Conservation (phyloP, 2,329 filamentous ascomycete genomes). For the Chrysoporthe cubensis region DNA sequence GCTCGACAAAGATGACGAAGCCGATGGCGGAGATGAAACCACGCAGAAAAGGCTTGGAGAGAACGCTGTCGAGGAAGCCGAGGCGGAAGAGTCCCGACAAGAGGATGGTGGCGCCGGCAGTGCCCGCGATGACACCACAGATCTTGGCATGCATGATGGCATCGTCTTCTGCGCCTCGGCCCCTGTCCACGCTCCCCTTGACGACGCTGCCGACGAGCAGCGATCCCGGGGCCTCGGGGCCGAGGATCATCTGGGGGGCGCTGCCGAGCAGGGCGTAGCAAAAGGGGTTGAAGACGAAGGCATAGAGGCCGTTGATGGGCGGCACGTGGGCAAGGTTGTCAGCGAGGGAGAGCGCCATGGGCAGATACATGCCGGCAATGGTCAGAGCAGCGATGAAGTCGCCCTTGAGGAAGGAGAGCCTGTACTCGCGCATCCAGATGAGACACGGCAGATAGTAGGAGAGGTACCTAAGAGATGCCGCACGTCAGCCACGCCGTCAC, state of each 20-base stretch:
- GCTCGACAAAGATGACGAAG: slow-evolving; percentile 93
- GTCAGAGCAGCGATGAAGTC: slow-evolving; percentile 89
- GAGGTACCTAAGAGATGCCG: slow-evolving; percentile 67
- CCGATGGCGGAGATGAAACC: slow-evolving; percentile 98
- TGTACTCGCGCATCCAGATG: slow-evolving; percentile 89
- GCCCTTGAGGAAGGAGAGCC: slow-evolving; percentile 77
- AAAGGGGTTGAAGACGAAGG: slow-evolving; percentile 90
- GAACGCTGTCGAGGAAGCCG: slow-evolving; percentile 91
- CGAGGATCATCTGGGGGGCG: slow-evolving; percentile 90
- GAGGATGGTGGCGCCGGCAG: slow-evolving; percentile 88
- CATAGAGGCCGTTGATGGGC: slow-evolving; percentile 90
- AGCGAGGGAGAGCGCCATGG: slow-evolving; percentile 92
- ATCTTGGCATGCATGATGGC: slow-evolving; percentile 74
- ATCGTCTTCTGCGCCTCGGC: slow-evolving; percentile 67
- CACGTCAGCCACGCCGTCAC: slow-evolving; percentile 22
- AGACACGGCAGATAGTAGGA: slow-evolving; percentile 92
- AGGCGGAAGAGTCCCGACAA: slow-evolving; percentile 81
- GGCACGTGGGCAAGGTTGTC: slow-evolving; percentile 91
- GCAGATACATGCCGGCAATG: slow-evolving; percentile 98
- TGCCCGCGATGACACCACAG: slow-evolving; percentile 83
- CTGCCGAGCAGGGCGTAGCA: slow-evolving; percentile 91
- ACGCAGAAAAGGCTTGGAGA: slow-evolving; percentile 88
- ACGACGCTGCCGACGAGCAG: slow-evolving; percentile 88
- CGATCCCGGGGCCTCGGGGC: slow-evolving; percentile 91
- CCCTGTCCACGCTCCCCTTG: slow-evolving; percentile 72